A percentile compares a stretch with the other conserved stretches of the same genome.
These are phyloP conservation scores for Gracilariopsis chorda DNA, from an alignment of 23 red algal species.

Conservation along the genomic window DNA sequence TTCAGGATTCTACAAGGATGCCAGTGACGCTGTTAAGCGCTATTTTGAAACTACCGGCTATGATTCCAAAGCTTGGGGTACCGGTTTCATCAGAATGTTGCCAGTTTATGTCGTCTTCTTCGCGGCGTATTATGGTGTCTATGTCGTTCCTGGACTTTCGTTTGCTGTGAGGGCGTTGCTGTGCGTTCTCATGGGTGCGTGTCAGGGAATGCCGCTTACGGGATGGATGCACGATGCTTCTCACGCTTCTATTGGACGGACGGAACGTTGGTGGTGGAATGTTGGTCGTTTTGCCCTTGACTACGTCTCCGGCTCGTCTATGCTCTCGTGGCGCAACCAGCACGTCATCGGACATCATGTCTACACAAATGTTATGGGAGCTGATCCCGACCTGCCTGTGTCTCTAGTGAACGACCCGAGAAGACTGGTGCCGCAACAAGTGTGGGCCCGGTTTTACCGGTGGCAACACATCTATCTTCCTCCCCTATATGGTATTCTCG, in stretches of 20 bases:
- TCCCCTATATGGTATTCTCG: constrained; percentile 82
- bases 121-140: constrained; percentile 29
- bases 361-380: constrained; percentile 84
- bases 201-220: constrained; percentile 81
- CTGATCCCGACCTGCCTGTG: constrained; percentile 84
- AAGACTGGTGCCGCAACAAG: constrained; percentile 48
- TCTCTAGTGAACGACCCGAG: constrained; percentile 44
- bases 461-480: constrained; percentile 82
- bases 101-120: constrained; percentile 60
- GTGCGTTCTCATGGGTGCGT: constrained; percentile 53
- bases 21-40: not conserved
- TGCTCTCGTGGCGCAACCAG: constrained; percentile 92
- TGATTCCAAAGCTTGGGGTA: constrained; percentile 29
- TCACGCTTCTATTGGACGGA: constrained; percentile 54
- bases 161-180: constrained; percentile 1
- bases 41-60: constrained; percentile 36
- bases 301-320: constrained; percentile 63
- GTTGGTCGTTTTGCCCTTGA: constrained; percentile 75
- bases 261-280: constrained; percentile 71
- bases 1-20: constrained; percentile 75
- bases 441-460: constrained; percentile 55
- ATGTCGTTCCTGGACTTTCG: not conserved
- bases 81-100: constrained; percentile 46
- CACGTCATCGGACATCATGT: constrained; percentile 90
- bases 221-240: constrained; percentile 96